Base-by-base conservation (phyloP, 169 alveolate species). In the Eimeria acervulina region DNA sequence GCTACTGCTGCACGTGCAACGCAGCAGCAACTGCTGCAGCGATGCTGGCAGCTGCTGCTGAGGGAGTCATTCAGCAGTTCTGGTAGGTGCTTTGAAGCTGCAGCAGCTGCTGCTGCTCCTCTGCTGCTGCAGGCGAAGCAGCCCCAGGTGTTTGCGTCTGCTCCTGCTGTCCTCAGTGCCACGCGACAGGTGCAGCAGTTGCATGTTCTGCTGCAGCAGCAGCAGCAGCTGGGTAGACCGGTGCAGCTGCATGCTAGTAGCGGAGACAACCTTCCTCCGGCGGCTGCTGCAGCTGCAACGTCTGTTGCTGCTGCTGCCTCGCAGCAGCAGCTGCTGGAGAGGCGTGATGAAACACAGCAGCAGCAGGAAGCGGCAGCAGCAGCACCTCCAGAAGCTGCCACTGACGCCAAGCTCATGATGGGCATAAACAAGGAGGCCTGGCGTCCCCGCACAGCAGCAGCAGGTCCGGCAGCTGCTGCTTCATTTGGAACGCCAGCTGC, bases 11-110 rank as follows among this genome's bases (percentile, higher is more conserved):
- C 90, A 15, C 90, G 90, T 33, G 26, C 72, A 42, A 47, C 90
- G 10, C 90, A 81, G 90, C 72, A 81, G 90, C 90, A 51, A 47
- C 90, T 81, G 21, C 90, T 81, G 90, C 90, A 81, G 90, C 12
- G 90, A n/a, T 81, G 90, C 90, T 81, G 90, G 90, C 42, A 42
- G 72, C 61, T 81, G 90, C 90, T 81, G 72, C 90, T 81, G 90
- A 44, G 70, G 66, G 90, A 81, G 70, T 47, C 72, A 0, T 51
- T 81, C 70, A 51, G 90, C 90, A 81, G 90, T 1, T n/a, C 70
- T 12, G 90, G 90, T 12, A 81, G 26, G 28, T 81, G 90, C 23
- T 81, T 52, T 7, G 72, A 81, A 51, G 90, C 90, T 3, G 90
- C 90, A 7, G 90, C 90, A 10, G 72, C 72, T 42, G 90, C 90